phyloP scores from a whole-genome alignment of 352 stramenopile species.

The Phytopythium kandeliae region DNA sequence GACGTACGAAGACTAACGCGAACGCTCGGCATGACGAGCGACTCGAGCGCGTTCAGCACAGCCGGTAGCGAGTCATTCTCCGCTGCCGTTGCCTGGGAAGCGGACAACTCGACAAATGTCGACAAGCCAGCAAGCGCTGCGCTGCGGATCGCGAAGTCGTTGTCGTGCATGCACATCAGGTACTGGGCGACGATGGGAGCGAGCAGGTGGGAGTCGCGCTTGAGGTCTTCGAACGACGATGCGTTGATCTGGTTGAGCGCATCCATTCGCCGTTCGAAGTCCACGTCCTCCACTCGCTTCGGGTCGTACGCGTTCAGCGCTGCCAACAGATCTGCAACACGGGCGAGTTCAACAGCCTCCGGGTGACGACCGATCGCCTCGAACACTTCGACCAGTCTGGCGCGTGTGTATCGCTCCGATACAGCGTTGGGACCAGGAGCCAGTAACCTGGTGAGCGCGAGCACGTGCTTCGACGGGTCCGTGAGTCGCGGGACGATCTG shows the following conservation, averaged over 20 bases:
- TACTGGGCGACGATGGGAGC: conserved; percentile 77
- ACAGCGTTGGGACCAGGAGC: conserved; percentile 74
- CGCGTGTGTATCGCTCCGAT: conserved; percentile 42
- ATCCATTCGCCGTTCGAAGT: conserved; percentile 74
- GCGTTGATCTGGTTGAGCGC: conserved; percentile 70
- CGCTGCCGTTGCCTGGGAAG: conserved; percentile 21
- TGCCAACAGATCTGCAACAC: conserved; percentile 39
- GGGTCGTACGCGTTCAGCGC: conserved; percentile 74
- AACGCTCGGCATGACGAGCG: conserved; percentile 85
- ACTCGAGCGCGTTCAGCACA: conserved; percentile 77
- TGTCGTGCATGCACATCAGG: conserved; percentile 78
- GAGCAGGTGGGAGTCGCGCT: conserved; percentile 52
- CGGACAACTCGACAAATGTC: conserved; percentile 41
- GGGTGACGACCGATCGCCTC: conserved; percentile 45
- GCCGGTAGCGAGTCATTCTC: conserved; percentile 9
- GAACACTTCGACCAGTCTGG: conserved; percentile 71
- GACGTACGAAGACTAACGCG: conserved; percentile 75
- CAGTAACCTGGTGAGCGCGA: conserved; percentile 70
- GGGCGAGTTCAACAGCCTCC: conserved; percentile 22
- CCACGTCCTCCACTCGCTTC: conserved; percentile 79
- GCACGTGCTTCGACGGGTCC: conserved; percentile 69
- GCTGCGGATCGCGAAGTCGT: conserved; percentile 81
- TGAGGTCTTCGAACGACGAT: conserved; percentile 54
- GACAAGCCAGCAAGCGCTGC: conserved; percentile 54
- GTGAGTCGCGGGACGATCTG: conserved; percentile 71